These are phyloP conservation scores for Arthrobotrys conoides DNA, from an alignment of 2,329 filamentous ascomycete species.

Conservation along the genomic window DNA sequence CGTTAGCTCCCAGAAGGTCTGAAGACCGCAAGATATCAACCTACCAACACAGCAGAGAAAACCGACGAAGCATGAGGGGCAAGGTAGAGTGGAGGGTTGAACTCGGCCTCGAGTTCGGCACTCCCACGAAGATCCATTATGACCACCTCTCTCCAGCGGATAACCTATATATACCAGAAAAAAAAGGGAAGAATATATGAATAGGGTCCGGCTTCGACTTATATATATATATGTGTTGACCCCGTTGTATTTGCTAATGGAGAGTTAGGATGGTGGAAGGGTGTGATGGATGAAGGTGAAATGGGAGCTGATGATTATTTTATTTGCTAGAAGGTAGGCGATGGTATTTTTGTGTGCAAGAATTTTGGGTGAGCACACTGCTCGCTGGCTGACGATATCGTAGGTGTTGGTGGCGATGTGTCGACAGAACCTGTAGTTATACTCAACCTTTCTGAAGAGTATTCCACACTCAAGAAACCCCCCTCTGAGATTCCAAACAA, in stretches of 20 bases:
- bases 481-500: not conserved
- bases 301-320: constrained; percentile 6
- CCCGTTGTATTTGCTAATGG: constrained; percentile 16
- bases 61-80: constrained; percentile 52
- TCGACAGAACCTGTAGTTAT: constrained; percentile 21
- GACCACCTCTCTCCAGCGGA: constrained; percentile 22
- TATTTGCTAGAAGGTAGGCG: not conserved
- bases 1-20: not conserved
- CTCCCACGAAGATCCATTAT: constrained; percentile 24
- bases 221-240: constrained; percentile 43
- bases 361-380: constrained; percentile 21
- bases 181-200: not conserved
- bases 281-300: constrained; percentile 3
- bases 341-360: not conserved
- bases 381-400: not conserved
- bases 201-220: not conserved
- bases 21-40: constrained; percentile 7
- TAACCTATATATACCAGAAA: constrained; percentile 9
- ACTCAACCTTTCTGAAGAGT: too few species aligned
- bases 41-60: constrained; percentile 58
- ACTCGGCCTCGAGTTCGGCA: constrained; percentile 19
- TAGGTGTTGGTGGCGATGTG: constrained; percentile 30
- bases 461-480: not conserved
- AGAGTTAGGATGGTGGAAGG: not conserved
- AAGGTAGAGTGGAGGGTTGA: constrained; percentile 44